Evolutionary conservation across 306 rosid species (phyloP), one percentile per base, ranked within the genome.

Genomic region (Prunus mongolica): DNA sequence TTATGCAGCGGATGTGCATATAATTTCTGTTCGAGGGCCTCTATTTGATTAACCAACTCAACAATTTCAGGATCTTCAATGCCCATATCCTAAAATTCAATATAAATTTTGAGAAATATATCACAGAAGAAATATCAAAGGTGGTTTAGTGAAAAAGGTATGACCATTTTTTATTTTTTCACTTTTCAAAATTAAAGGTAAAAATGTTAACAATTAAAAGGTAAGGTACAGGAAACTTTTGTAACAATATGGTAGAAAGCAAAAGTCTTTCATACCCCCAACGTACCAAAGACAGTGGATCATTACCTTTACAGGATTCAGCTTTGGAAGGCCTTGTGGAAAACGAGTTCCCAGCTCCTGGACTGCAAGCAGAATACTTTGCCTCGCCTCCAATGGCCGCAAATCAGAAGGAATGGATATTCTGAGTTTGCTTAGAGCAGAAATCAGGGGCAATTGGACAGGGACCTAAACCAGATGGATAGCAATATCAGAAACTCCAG

Each of bases 311-410:
- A 90, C 96, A 56, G 97, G 98, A 83, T 92, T 92, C 80, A 95
- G 91, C 89, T 92, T 95, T 44, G 98, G 97, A 86, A 95, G 89
- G 60, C 98, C 98, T 84, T 90, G 91, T 12, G 98, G 93, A 78
- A 88, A 95, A 65, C 98, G 98, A 75, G 82, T 88, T 74, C 83
- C 86, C 72, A 92, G 87, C 86, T 92, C 97, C 89, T 95, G 96
- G 65, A 92, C 88, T 73, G 96, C 98, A 71, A 92, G 97, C 78
- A 92, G 86, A 84, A 89, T 90, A 76, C 92, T 95, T 84, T 92
- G 97, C 89, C 99, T 89, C 6, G 96, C 97, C 82, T 95, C 99
- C 87, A 92, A 81, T 4, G 97, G 97, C 64, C 99, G 91, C 22
- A 95, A 90, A 92, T 95, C 97, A 72, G 97, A 81, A 83, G 99